These are phyloP conservation scores for Cucurbita pepo DNA, from an alignment of 306 rosid genomes.

Conservation along the genomic window DNA sequence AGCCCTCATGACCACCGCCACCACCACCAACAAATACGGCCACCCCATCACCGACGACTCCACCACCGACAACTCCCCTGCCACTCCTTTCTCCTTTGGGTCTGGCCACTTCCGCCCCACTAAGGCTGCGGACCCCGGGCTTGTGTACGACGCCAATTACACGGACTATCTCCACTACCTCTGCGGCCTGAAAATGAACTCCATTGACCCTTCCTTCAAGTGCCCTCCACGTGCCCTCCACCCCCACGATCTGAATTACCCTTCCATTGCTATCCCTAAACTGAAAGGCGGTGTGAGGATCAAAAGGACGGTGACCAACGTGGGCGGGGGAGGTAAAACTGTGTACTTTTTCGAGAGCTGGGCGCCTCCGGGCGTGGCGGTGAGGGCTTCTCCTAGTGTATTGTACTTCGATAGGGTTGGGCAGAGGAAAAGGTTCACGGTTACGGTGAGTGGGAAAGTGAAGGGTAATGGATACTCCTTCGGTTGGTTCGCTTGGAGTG, in stretches of 20 bases:
- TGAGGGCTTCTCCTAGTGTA: conserved; percentile 42
- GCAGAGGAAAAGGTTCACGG: conserved; percentile 37
- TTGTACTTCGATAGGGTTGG: conserved; percentile 41
- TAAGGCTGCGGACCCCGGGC: conserved; percentile 67
- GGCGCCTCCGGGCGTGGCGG: conserved; percentile 33
- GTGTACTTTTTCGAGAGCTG: conserved; percentile 39
- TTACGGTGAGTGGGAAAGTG: conserved; percentile 30
- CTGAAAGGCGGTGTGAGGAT: conserved; percentile 26
- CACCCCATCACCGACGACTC: conserved; percentile 45
- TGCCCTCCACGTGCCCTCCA: conserved; percentile 33
- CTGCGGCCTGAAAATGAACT: conserved; percentile 26
- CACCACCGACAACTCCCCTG: conserved; percentile 20
- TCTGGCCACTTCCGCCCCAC: conserved; percentile 69
- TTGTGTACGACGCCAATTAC: conserved; percentile 68
- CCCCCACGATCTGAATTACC: conserved; percentile 54
- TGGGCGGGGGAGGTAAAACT: conserved; percentile 41
- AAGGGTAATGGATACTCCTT: conserved; percentile 27
- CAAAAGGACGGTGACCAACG: conserved; percentile 64
- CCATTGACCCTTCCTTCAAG: conserved; percentile 11
- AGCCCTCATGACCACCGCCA: conserved; percentile 79
- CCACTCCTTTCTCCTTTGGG: conserved; percentile 70
- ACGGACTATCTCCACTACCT: conserved; percentile 50
- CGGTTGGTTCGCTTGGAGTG: conserved; percentile 68
- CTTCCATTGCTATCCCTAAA: conserved; percentile 54
- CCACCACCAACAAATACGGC: conserved; percentile 41